Conservation (phyloP, 2,329 filamentous ascomycete species). For the Ascochyta lentis region DNA sequence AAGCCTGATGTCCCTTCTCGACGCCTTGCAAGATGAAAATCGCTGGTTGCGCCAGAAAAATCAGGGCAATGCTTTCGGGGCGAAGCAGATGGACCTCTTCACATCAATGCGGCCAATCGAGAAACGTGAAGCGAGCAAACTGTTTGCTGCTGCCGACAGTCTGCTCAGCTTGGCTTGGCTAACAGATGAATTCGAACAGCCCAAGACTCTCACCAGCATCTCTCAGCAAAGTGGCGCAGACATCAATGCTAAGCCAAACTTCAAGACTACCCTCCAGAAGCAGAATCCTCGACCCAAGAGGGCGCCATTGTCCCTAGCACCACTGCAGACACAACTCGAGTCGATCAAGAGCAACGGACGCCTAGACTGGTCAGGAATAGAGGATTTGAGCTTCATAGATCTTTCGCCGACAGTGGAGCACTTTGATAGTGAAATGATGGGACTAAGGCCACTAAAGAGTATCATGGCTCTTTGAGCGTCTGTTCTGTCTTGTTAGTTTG, state of each 20-base stretch:
- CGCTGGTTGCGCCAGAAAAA: slow-evolving; percentile 39
- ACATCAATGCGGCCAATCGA: slow-evolving; percentile 3
- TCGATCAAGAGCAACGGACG: slow-evolving; percentile 11
- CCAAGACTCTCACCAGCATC: slow-evolving; percentile 12
- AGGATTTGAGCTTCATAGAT: slow-evolving; percentile 14
- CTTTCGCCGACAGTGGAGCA: slow-evolving; percentile 12
- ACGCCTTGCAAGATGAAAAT: slow-evolving; percentile 38
- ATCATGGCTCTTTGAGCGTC: background rate
- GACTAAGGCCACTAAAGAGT: slow-evolving; percentile 1
- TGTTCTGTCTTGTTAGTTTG: no score
- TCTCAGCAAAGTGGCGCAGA: background rate
- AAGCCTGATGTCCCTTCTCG: slow-evolving; percentile 26
- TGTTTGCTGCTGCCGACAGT: slow-evolving; percentile 6
- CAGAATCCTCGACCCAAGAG: background rate
- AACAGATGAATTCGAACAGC: background rate
- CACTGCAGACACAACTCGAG: slow-evolving; percentile 6
- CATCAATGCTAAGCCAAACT: background rate
- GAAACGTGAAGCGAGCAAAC: slow-evolving; percentile 10
- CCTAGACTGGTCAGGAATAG: slow-evolving; percentile 4
- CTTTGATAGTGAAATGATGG: slow-evolving; percentile 13
- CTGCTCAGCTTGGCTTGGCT: slow-evolving; percentile 13
- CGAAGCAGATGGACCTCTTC: slow-evolving; percentile 6
- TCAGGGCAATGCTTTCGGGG: slow-evolving; percentile 23
- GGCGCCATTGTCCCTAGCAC: background rate
- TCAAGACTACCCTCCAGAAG: background rate